phyloP scores from a whole-genome alignment of 2,329 filamentous ascomycete species.

The Penicillium sp. region DNA sequence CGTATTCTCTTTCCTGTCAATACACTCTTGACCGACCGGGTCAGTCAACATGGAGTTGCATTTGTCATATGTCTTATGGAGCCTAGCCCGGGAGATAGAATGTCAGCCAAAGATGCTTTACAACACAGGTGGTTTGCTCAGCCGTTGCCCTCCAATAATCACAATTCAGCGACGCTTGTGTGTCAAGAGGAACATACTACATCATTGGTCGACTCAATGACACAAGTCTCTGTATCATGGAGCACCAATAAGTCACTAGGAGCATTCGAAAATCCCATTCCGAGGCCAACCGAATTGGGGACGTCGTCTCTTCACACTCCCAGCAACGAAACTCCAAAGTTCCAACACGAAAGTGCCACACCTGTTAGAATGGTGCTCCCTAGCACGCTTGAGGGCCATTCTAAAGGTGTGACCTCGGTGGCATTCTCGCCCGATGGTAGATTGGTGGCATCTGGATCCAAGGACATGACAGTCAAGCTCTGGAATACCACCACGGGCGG shows the following conservation, averaged over 20 bases:
- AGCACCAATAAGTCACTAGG: neutral
- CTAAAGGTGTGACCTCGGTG: neutral
- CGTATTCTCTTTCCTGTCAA: neutral
- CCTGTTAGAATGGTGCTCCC: too few relatives aligned
- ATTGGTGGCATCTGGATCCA: neutral
- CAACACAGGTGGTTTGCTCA: neutral
- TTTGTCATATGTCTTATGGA: neutral
- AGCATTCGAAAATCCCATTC: neutral
- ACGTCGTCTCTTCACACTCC: neutral
- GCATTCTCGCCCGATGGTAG: neutral
- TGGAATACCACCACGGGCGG: too few relatives aligned
- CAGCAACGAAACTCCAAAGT: too few relatives aligned
- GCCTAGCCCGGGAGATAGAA: neutral
- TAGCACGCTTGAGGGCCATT: neutral
- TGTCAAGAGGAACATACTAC: neutral
- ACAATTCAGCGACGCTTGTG: neutral
- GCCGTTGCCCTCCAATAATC: neutral
- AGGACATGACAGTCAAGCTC: too few relatives aligned
- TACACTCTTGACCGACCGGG: neutral
- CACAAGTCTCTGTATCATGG: neutral
- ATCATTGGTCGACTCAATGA: neutral
- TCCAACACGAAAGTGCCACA: neutral
- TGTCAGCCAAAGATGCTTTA: neutral
- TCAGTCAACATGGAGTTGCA: neutral
- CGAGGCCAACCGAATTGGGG: neutral